Evolutionary conservation across 495 filamentous ascomycete genomes (phyloP).

Genomic region (Amniculicola lignicola): DNA sequence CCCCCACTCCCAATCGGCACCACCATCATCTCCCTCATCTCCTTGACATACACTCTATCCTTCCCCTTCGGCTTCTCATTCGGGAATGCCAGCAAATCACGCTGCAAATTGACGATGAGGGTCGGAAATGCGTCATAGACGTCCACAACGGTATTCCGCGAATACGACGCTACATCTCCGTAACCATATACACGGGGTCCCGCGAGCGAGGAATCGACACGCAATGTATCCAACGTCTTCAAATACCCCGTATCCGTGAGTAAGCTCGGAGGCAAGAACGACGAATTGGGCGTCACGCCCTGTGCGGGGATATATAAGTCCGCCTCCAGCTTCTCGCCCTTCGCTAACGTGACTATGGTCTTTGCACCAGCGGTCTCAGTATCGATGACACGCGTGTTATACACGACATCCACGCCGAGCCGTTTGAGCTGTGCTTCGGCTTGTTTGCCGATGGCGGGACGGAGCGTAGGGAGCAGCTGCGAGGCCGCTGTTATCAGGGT

Average conservation of each 20-base stretch:
- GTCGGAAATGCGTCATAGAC: constrained; percentile 45
- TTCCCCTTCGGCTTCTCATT: constrained; percentile 15
- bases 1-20: constrained; percentile 55
- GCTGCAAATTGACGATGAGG: constrained; percentile 47
- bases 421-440: constrained; percentile 45
- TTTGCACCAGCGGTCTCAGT: constrained; percentile 30
- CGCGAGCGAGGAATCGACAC: constrained; percentile 50
- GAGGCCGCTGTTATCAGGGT: constrained; percentile 44
- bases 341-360: constrained; percentile 34
- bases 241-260: constrained; percentile 44
- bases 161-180: constrained; percentile 44
- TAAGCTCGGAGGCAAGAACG: constrained; percentile 41
- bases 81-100: constrained; percentile 33
- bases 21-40: constrained; percentile 40
- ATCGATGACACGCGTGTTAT: constrained; percentile 36
- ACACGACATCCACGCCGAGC: constrained; percentile 47
- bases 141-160: constrained; percentile 42
- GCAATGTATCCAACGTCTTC: constrained; percentile 47
- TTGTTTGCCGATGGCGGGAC: constrained; percentile 36
- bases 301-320: constrained; percentile 53
- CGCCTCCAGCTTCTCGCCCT: constrained; percentile 42
- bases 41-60: constrained; percentile 35
- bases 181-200: constrained; percentile 50
- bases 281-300: constrained; percentile 48
- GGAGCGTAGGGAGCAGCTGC: constrained; percentile 47